Evolutionary conservation across 805 yeast genomes (phyloP), one percentile per base, ranked within the genome.

Genomic region (Candida boleticola): DNA sequence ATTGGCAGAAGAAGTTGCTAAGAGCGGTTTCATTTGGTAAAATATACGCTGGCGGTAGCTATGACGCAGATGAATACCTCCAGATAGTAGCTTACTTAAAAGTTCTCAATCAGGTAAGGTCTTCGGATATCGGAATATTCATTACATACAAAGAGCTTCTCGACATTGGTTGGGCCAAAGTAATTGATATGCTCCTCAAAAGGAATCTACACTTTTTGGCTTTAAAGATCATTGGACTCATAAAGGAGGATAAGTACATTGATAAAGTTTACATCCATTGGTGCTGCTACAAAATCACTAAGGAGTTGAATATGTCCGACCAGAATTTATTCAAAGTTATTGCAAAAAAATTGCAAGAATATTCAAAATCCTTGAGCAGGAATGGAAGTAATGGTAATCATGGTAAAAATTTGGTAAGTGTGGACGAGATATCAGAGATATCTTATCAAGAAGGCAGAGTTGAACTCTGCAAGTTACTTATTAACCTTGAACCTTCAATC

Each of bases 21-120:
- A 74, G 80, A 40, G 96, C 97, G 1, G 96, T 90, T 0, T 71
- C 86, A 0, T 87, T 90, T 63, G 99, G 97, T 0, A 93, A 92
- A 52, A 73, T 86, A 0, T 70, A 77, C 39, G 30, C n/a, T n/a
- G 60, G 52, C 34, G 78, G 75, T 6, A 55, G 70, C 3, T 82
- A 82, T 40, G 52, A 66, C 54, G 70, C 89, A 3, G 77, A 77
- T 43, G 64, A 70, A 36, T 88, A 84, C 52, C 77, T 88, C 2
- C 69, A 71, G n/a, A 76, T 80, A 2, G 72, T 90, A 46, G 74
- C 82, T 51, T 66, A 66, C 27, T 53, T 89, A 18, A 74, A 88
- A 48, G 79, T 89, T 1, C 65, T 89, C 41, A 92, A 90, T 53
- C 78, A 81, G 27, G 60, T 92, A 3, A 66, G 95, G 39, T 69